Evolutionary conservation across 345 rosid species (phyloP).

Genomic region (Iberis pinnata): DNA sequence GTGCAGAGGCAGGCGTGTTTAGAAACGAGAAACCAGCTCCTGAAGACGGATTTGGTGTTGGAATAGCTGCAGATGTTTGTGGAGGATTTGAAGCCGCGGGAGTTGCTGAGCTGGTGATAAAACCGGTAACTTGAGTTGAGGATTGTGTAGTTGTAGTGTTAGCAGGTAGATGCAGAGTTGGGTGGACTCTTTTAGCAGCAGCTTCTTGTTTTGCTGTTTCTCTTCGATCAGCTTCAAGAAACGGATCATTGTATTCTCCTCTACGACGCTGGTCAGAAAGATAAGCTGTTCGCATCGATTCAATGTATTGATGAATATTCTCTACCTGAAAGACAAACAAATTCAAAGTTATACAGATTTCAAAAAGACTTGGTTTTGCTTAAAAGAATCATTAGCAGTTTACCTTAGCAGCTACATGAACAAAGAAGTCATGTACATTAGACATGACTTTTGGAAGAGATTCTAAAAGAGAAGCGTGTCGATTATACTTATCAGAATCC

Average conservation of each 20-base stretch:
- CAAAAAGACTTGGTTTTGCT: background rate
- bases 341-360: background rate
- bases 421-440: conserved; percentile 84
- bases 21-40: conserved; percentile 65
- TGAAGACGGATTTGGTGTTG: conserved; percentile 45
- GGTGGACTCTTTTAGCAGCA: conserved; percentile 92
- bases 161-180: conserved; percentile 82
- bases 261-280: conserved; percentile 80
- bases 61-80: conserved; percentile 40
- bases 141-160: conserved; percentile 47
- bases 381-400: background rate
- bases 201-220: conserved; percentile 97
- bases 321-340: conserved; percentile 52
- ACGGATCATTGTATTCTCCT: conserved; percentile 77
- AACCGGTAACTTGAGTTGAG: conserved; percentile 64
- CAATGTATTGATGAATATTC: conserved; percentile 81
- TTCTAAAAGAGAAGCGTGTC: conserved; percentile 51
- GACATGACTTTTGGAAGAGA: conserved; percentile 90
- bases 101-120: conserved; percentile 46
- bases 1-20: conserved; percentile 55
- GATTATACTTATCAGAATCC: conserved; percentile 58
- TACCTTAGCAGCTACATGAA: conserved; percentile 98
- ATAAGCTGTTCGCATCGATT: conserved; percentile 81
- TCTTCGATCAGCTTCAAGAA: conserved; percentile 94
- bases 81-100: conserved; percentile 40